Conservation (phyloP, 257 asterid genomes). For the Solanum sejunctum region DNA sequence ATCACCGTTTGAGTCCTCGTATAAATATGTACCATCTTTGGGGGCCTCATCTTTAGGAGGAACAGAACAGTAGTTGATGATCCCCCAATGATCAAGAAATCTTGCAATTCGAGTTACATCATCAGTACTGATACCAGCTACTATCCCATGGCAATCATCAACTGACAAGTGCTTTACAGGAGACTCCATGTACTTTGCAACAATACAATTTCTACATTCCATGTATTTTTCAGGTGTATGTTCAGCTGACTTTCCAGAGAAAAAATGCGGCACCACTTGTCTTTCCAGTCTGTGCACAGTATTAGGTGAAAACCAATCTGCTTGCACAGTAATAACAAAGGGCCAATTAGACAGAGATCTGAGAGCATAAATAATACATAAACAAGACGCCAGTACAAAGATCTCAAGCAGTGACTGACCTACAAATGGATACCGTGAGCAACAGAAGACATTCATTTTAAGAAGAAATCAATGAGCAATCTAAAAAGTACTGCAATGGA, state of each 20-base stretch:
- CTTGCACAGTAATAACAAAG: slow-evolving; percentile 6
- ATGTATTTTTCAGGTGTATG: slow-evolving; percentile 90
- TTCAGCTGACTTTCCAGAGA: slow-evolving; percentile 79
- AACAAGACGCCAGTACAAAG: not conserved
- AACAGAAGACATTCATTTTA: not conserved
- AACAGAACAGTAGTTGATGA: slow-evolving; percentile 79
- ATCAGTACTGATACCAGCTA: slow-evolving; percentile 48
- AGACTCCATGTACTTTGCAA: slow-evolving; percentile 84
- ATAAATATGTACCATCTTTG: slow-evolving; percentile 49
- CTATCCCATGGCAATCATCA: slow-evolving; percentile 57
- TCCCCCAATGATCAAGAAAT: slow-evolving; percentile 98
- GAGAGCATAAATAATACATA: not conserved
- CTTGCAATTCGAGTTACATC: slow-evolving; percentile 70
- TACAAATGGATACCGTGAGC: not conserved
- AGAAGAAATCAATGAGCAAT: not conserved
- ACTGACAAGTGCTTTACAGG: slow-evolving; percentile 66
- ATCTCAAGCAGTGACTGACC: not conserved
- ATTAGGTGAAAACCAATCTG: slow-evolving; percentile 97
- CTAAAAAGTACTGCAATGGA: not conserved
- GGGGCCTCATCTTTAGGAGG: slow-evolving; percentile 36
- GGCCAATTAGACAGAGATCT: not conserved
- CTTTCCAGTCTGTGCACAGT: slow-evolving; percentile 97
- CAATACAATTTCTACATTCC: slow-evolving; percentile 74
- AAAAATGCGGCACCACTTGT: slow-evolving; percentile 99
- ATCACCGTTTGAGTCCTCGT: slow-evolving; percentile 66